phyloP scores from a whole-genome alignment of 495 filamentous ascomycete genomes.

The Cryomyces minteri region DNA sequence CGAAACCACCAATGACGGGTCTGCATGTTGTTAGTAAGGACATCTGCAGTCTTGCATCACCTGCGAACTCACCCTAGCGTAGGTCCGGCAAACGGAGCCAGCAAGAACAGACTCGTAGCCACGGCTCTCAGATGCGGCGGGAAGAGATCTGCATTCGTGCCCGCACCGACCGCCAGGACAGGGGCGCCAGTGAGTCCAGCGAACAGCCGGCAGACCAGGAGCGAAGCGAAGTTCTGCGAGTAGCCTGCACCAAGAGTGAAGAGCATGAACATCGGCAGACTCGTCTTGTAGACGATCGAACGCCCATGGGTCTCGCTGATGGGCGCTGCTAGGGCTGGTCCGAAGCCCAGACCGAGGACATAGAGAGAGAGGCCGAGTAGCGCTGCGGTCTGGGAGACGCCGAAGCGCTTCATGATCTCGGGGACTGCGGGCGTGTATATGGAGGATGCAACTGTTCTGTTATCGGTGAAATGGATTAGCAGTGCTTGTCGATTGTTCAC shows the following conservation, averaged over 20 bases:
- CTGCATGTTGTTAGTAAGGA: background rate
- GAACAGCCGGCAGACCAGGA: slow-evolving; percentile 25
- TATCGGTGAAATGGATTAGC: background rate
- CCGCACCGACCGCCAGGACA: slow-evolving; percentile 25
- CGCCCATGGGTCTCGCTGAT: slow-evolving; percentile 18
- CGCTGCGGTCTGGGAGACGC: slow-evolving; percentile 14
- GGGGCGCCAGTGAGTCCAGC: slow-evolving; percentile 25
- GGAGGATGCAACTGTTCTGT: slow-evolving; percentile 14
- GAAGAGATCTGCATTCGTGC: slow-evolving; percentile 29
- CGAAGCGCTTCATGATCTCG: slow-evolving; percentile 13
- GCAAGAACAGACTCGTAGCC: slow-evolving; percentile 22
- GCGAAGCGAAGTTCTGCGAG: slow-evolving; percentile 15
- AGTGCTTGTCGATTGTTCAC: no score
- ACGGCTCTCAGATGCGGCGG: slow-evolving; percentile 19
- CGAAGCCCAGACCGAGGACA: slow-evolving; percentile 17
- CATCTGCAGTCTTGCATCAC: background rate
- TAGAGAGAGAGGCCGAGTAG: slow-evolving; percentile 16
- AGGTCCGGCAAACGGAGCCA: slow-evolving; percentile 39
- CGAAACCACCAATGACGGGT: slow-evolving; percentile 20
- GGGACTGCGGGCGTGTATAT: slow-evolving; percentile 15
- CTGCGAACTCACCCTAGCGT: slow-evolving; percentile 17
- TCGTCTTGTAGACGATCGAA: slow-evolving; percentile 14
- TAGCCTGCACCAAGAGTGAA: slow-evolving; percentile 35
- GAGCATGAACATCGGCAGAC: slow-evolving; percentile 32
- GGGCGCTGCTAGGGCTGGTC: slow-evolving; percentile 18